Percentiles rank a stretch among this genome's conserved stretches.
Conservation (phyloP, 805 yeast species). For the Starmerella geochares region DNA sequence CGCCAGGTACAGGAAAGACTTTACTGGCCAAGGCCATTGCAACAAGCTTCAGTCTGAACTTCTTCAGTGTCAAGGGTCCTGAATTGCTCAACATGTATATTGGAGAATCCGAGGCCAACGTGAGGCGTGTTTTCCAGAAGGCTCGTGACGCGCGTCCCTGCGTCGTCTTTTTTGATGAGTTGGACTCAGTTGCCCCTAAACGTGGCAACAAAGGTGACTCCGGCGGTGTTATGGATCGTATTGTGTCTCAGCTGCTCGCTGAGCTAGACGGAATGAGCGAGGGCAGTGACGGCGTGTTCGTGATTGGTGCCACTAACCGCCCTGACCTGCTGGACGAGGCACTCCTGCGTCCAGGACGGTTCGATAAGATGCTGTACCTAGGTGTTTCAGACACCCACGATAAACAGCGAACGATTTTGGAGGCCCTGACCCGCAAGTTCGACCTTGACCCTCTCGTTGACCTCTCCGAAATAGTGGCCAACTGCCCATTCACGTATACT, state of each 20-base stretch:
- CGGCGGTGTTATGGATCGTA: slow-evolving; percentile 98
- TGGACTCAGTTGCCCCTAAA: slow-evolving; percentile 96
- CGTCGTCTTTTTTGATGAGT: slow-evolving; percentile 92
- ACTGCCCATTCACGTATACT: slow-evolving; percentile 81
- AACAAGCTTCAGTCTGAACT: slow-evolving; percentile 84
- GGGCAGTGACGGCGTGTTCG: slow-evolving; percentile 84
- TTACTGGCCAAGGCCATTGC: slow-evolving; percentile 95
- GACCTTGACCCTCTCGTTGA: slow-evolving; percentile 50
- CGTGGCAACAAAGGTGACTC: slow-evolving; percentile 98
- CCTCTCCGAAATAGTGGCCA: slow-evolving; percentile 47
- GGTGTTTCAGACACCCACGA: slow-evolving; percentile 89
- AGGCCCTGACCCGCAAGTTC: slow-evolving; percentile 76
- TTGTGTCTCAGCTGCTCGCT: slow-evolving; percentile 87
- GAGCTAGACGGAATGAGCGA: slow-evolving; percentile 90
- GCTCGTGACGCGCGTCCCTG: slow-evolving; percentile 97
- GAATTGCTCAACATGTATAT: slow-evolving; percentile 94
- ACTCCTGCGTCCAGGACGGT: slow-evolving; percentile 82
- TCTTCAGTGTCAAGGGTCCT: slow-evolving; percentile 95
- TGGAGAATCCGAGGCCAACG: slow-evolving; percentile 97
- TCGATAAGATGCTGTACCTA: slow-evolving; percentile 86
- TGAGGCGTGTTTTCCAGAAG: slow-evolving; percentile 81
- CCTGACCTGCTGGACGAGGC: slow-evolving; percentile 95
- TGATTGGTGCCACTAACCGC: slow-evolving; percentile 96
- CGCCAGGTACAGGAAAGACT: slow-evolving; percentile 98
- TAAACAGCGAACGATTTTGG: slow-evolving; percentile 73